Base-by-base conservation (phyloP, 106 monocot genomes). In the Ottelia alismoides region DNA sequence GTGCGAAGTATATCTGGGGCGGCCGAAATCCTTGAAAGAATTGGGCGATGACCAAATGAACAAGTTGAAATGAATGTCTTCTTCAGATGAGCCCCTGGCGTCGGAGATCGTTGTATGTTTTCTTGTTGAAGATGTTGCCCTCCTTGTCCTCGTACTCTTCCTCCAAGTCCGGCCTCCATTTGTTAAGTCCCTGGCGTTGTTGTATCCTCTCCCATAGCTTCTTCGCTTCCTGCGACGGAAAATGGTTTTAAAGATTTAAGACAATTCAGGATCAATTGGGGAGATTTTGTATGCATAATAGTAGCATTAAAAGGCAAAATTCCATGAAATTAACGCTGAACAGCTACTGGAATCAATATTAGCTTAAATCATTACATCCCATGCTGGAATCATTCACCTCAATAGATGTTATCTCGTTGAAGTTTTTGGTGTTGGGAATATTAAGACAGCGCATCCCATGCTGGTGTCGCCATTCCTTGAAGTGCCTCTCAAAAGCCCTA, bases 391-490 rank as follows among this genome's bases (percentile, higher is more conserved):
- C 22, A 3, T 18, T 49, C 57, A 87, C 87, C 68, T 82, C 61
- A 67, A 87, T 87, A 17, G 69, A 82, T 57, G 87, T 87, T 11
- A 87, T 82, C 57, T 87, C 87, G 59, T 87, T 87, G 77, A 87
- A 87, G 52, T 82, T 81, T 45, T 87, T 87, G 16, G 87, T 87
- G 56, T 87, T 87, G 19, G 87, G 87, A 51, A 87, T 87, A 27
- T 67, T 67, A 17, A 87, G 75, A 30, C 87, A 87, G 2, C 87
- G 81, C 87, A 87, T 87, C 10, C 87, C 87, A 52, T 87, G 87
- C 49, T 87, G 87, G 59, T 87, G 87, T 2, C 87, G 74, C 77
- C 81, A 87, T 48, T 87, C 87, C 71, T 87, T 87, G 75, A 87
- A 87, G 75, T 87, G 87, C 9, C 87, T 70, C 58, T 87, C 87